Evolutionary conservation across 2,329 filamentous ascomycete species (phyloP).

Genomic region (Diplodia seriata): DNA sequence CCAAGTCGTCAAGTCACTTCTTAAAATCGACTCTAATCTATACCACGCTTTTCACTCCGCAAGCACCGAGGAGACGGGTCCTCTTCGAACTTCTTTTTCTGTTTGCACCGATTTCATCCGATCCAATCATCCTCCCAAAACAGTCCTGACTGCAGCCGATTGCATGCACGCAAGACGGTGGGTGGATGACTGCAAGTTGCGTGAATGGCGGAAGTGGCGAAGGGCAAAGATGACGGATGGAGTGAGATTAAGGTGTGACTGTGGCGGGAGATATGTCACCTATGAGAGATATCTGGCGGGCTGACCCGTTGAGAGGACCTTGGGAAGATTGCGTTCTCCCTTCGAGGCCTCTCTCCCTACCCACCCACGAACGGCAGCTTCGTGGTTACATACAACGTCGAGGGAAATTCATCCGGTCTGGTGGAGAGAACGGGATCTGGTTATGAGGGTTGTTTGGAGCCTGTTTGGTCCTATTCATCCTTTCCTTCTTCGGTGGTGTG

Average conservation of each 20-base stretch:
- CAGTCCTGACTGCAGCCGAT: not conserved
- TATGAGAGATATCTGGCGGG: not conserved
- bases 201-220: not conserved
- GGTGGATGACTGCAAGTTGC: not conserved
- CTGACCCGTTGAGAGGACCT: not conserved
- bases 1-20: conserved; percentile 9
- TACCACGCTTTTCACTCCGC: conserved; percentile 21
- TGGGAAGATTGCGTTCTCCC: not conserved
- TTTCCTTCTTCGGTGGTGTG: not conserved
- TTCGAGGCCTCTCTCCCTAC: not conserved
- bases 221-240: not conserved
- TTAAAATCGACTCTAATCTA: conserved; percentile 30
- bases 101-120: not conserved
- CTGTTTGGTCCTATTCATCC: not conserved
- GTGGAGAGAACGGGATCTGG: not conserved
- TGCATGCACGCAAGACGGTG: not conserved
- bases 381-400: not conserved
- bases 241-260: not conserved
- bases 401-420: not conserved
- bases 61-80: not conserved
- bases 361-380: not conserved
- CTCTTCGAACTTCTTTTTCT: not conserved
- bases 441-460: not conserved
- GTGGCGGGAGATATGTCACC: not conserved
- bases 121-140: conserved; percentile 3